Percentiles rank a stretch among this genome's conserved stretches.
phyloP scores from a whole-genome alignment of 176 grass and related monocot genomes.

The Musa itinerans region DNA sequence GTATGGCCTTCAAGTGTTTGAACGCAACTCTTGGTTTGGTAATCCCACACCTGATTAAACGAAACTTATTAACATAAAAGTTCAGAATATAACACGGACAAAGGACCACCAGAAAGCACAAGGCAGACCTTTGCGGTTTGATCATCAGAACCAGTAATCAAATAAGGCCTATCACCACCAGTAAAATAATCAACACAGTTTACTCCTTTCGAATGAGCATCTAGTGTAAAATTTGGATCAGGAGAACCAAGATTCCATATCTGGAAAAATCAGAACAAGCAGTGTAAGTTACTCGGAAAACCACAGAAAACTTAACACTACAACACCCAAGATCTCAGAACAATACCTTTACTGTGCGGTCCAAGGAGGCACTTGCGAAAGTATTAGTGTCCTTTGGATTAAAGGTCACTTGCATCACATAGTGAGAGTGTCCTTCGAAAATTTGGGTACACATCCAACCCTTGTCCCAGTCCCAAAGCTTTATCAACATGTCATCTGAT shows the following conservation, averaged over 20 bases:
- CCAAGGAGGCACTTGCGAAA: conserved; percentile 94
- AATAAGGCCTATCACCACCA: conserved; percentile 93
- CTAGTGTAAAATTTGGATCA: conserved; percentile 93
- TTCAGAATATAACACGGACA: conserved; percentile 19
- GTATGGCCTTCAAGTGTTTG: conserved; percentile 98
- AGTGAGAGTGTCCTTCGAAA: conserved; percentile 98
- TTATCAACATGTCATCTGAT: conserved; percentile 99
- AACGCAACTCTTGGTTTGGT: conserved; percentile 97
- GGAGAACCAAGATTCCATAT: conserved; percentile 99
- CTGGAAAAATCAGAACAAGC: conserved; percentile 36
- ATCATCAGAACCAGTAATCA: conserved; percentile 98
- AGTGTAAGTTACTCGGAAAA: conserved; percentile 13
- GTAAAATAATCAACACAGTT: conserved; percentile 99
- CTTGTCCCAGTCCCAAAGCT: conserved; percentile 99
- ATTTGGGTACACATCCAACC: conserved; percentile 98
- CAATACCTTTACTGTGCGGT: conserved; percentile 87
- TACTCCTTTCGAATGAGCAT: conserved; percentile 95
- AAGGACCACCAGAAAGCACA: neutral
- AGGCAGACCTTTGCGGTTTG: conserved; percentile 79
- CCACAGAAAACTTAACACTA: conserved; percentile 8
- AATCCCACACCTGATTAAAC: conserved; percentile 88
- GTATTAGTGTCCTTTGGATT: conserved; percentile 98
- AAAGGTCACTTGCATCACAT: conserved; percentile 99
- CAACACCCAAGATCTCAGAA: conserved; percentile 5
- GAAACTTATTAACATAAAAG: conserved; percentile 20